These are phyloP conservation scores for Blastomyces silverae DNA, from an alignment of 2,329 filamentous ascomycete species.

Conservation along the genomic window DNA sequence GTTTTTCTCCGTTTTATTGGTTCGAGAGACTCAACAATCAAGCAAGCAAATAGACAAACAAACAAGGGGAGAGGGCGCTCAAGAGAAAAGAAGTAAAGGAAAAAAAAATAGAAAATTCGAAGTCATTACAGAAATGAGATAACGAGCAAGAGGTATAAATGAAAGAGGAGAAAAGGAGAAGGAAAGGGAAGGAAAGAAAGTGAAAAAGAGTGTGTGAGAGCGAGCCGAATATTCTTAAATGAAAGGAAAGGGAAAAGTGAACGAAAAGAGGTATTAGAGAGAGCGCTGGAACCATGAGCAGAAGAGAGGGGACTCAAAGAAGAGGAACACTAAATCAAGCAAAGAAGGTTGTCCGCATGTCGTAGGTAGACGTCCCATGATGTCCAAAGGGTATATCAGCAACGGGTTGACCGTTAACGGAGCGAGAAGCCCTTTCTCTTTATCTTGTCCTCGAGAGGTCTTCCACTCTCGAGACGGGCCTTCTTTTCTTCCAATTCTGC, in stretches of 20 bases:
- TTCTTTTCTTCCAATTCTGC: slow-evolving; percentile 98
- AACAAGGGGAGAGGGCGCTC: not conserved
- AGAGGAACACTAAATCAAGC: not conserved
- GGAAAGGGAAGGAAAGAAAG: slow-evolving; percentile 29
- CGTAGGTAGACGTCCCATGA: slow-evolving; percentile 6
- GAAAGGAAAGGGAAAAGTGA: slow-evolving; percentile 1
- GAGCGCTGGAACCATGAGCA: slow-evolving; percentile 22
- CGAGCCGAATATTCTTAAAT: slow-evolving; percentile 25
- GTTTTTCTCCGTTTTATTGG: slow-evolving; percentile 14
- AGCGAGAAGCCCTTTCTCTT: slow-evolving; percentile 99
- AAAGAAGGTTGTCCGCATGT: slow-evolving; percentile 10
- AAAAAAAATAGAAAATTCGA: slow-evolving; percentile 8
- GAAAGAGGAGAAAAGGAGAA: slow-evolving; percentile 20
- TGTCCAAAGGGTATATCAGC: slow-evolving; percentile 1
- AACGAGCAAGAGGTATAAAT: slow-evolving; percentile 12
- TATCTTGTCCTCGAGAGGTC: slow-evolving; percentile 93
- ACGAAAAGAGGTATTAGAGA: slow-evolving; percentile 23
- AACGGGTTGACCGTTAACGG: slow-evolving; percentile 53
- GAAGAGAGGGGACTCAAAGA: slow-evolving; percentile 10
- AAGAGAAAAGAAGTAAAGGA: not conserved
- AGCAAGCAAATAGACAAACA: slow-evolving; percentile 1
- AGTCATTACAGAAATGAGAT: slow-evolving; percentile 19
- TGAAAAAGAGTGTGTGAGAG: slow-evolving; percentile 27
- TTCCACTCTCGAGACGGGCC: slow-evolving; percentile 83
- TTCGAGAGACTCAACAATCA: slow-evolving; percentile 9